A percentile compares a stretch with the other conserved stretches of the same genome.
Evolutionary conservation across 2,329 filamentous ascomycete species (phyloP).

Genomic region (Nemania serpens): DNA sequence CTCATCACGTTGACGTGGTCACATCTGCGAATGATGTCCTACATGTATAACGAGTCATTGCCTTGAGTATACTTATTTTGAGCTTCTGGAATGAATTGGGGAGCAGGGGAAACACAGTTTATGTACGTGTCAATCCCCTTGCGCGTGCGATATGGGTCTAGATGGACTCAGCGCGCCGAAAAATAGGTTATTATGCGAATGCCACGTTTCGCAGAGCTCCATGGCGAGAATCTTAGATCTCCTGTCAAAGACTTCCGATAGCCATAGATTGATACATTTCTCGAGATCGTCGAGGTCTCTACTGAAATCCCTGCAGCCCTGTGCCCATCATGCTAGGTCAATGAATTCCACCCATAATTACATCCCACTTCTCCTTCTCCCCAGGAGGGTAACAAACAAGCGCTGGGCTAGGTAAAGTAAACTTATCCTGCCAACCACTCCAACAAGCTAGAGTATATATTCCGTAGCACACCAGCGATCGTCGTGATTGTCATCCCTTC

Average conservation of each 20-base stretch:
- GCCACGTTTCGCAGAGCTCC: background rate
- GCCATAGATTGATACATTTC: constrained; percentile 18
- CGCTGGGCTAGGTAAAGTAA: background rate
- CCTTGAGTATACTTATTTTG: constrained; percentile 5
- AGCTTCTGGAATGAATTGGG: constrained; percentile 12
- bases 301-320: background rate
- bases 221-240: constrained; percentile 4
- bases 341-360: background rate
- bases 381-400: background rate
- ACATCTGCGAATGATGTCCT: constrained; percentile 8
- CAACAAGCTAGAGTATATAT: background rate
- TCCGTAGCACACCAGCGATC: background rate
- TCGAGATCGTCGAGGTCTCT: constrained; percentile 1
- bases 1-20: background rate
- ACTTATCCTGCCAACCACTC: background rate
- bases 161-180: constrained; percentile 12
- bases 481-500: constrained; percentile 19
- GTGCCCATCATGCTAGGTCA: constrained; percentile 1
- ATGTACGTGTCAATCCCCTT: constrained; percentile 1
- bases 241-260: background rate
- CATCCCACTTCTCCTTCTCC: background rate
- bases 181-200: constrained; percentile 24
- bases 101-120: background rate
- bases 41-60: constrained; percentile 6
- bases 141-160: background rate